Conservation (phyloP, 2,329 filamentous ascomycete species). For the Pseudogymnoascus sp. region DNA sequence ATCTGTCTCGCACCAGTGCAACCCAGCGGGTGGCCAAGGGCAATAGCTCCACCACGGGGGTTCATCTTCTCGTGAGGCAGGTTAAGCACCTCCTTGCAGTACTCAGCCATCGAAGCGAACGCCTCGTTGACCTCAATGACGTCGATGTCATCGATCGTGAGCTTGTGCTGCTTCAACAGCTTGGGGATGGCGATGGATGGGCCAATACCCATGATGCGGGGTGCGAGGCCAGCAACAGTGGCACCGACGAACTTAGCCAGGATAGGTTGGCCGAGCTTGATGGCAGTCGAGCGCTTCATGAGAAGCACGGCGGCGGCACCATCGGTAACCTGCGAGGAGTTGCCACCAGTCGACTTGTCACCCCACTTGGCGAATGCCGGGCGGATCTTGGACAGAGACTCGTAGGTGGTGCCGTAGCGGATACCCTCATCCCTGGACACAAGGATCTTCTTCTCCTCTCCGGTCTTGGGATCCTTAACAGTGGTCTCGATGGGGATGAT, state of each 20-base stretch:
- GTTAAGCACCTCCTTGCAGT: slow-evolving; percentile 69
- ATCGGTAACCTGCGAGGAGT: slow-evolving; percentile 91
- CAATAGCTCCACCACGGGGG: slow-evolving; percentile 72
- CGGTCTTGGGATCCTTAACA: slow-evolving; percentile 76
- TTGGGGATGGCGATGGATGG: slow-evolving; percentile 71
- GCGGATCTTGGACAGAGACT: slow-evolving; percentile 75
- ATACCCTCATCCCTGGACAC: slow-evolving; percentile 85
- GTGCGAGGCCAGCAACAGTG: slow-evolving; percentile 81
- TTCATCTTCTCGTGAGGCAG: slow-evolving; percentile 74
- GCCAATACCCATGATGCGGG: slow-evolving; percentile 94
- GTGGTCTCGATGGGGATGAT: slow-evolving; percentile 80
- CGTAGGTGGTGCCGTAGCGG: slow-evolving; percentile 79
- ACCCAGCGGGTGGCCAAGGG: slow-evolving; percentile 75
- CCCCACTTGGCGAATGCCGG: slow-evolving; percentile 88
- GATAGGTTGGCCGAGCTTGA: slow-evolving; percentile 82
- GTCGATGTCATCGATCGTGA: slow-evolving; percentile 77
- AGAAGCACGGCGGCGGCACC: slow-evolving; percentile 83
- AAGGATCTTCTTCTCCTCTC: slow-evolving; percentile 68
- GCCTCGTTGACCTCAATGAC: slow-evolving; percentile 95
- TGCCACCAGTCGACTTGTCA: slow-evolving; percentile 79
- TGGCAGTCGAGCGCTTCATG: slow-evolving; percentile 89
- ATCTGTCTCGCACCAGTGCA: slow-evolving; percentile 74
- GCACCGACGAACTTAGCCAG: slow-evolving; percentile 90
- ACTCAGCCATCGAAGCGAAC: slow-evolving; percentile 95
- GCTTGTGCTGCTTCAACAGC: slow-evolving; percentile 70